phyloP scores from a whole-genome alignment of 2,329 filamentous ascomycete species.

The Corinectria fuckeliana region DNA sequence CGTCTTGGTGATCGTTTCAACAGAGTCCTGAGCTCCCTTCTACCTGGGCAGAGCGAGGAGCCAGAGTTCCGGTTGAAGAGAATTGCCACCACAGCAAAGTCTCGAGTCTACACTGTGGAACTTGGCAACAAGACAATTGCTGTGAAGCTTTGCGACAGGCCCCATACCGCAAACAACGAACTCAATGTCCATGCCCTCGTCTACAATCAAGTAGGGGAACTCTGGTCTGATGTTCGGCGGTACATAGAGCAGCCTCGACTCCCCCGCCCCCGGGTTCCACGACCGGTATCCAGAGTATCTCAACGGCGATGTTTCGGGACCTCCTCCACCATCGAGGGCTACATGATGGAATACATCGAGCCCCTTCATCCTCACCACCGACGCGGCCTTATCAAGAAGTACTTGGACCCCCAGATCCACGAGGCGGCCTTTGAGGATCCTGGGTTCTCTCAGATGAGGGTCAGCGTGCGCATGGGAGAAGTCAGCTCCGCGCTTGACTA shows the following conservation, averaged over 20 bases:
- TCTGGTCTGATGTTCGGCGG: not conserved
- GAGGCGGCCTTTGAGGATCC: not conserved
- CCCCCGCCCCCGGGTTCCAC: slow-evolving; percentile 1
- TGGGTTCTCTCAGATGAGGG: slow-evolving; percentile 3
- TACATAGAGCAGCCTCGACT: not conserved
- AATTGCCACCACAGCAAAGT: not conserved
- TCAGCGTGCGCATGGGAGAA: slow-evolving; percentile 19
- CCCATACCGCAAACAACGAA: not conserved
- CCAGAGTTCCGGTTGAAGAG: not conserved
- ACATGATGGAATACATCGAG: slow-evolving; percentile 7
- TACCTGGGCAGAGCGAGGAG: not conserved
- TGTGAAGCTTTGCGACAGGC: slow-evolving; percentile 6
- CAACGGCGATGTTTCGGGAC: not conserved
- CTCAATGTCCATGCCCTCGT: not conserved
- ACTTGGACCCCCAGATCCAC: not conserved
- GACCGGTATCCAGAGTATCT: not conserved
- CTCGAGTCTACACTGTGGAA: not conserved
- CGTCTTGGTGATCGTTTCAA: not conserved
- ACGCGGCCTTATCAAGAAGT: not conserved
- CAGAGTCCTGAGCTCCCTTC: not conserved
- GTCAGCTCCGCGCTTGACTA: not conserved
- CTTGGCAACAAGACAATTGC: not conserved
- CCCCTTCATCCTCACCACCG: slow-evolving; percentile 6
- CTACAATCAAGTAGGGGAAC: not conserved
- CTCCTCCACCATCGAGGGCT: not conserved